Conservation (phyloP, 2,329 filamentous ascomycete species). For the Hypomyces rosellus region DNA sequence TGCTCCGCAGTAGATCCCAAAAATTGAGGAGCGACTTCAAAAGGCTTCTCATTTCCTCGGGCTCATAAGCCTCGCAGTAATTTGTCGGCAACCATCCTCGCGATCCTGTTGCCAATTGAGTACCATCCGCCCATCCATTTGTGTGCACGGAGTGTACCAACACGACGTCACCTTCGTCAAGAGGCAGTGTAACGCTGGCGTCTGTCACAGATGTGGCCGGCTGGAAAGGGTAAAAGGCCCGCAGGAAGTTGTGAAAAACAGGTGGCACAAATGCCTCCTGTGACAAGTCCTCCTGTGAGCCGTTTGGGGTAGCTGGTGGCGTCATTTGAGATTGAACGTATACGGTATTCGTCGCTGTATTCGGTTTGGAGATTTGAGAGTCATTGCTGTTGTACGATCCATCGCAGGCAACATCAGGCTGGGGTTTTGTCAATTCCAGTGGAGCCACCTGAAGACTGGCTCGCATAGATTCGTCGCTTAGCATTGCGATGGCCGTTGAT, state of each 20-base stretch:
- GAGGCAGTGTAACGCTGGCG: constrained; percentile 78
- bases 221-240: constrained; percentile 89
- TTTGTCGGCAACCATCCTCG: constrained; percentile 97
- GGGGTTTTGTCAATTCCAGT: constrained; percentile 45
- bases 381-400: constrained; percentile 21
- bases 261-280: constrained; percentile 44
- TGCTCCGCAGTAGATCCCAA: constrained; percentile 82
- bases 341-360: constrained; percentile 12
- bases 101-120: constrained; percentile 74
- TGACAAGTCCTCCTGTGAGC: constrained; percentile 53
- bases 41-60: constrained; percentile 76
- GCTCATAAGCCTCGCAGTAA: constrained; percentile 93
- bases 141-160: constrained; percentile 94
- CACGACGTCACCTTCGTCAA: constrained; percentile 87
- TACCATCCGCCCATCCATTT: constrained; percentile 98
- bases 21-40: constrained; percentile 84
- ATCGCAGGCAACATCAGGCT: constrained; percentile 21
- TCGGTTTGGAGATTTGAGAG: constrained; percentile 27
- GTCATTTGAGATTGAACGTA: constrained; percentile 60
- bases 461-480: constrained; percentile 40
- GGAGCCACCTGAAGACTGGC: constrained; percentile 58
- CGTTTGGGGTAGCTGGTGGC: constrained; percentile 68
- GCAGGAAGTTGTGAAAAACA: constrained; percentile 88
- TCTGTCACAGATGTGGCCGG: constrained; percentile 71
- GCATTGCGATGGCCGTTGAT: constrained; percentile 29